Conservation (phyloP, 352 stramenopile genomes). For the Phytophthora tubulina region DNA sequence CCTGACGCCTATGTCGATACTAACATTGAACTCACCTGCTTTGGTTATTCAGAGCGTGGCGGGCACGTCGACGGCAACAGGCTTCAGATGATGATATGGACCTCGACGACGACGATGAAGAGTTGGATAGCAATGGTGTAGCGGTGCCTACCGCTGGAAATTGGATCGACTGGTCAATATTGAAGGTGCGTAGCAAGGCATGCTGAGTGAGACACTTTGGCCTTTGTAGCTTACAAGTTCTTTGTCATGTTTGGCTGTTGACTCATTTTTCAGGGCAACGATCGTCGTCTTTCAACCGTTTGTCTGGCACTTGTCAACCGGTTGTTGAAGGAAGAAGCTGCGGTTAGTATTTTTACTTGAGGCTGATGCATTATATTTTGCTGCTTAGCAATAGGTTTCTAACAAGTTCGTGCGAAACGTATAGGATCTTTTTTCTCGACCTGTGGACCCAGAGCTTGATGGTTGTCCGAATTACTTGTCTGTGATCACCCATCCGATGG, state of each 20-base stretch:
- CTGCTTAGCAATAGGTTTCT: constrained; percentile 3
- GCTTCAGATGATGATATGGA: constrained; percentile 61
- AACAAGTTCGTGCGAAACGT: constrained; percentile 10
- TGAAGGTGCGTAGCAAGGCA: constrained; percentile 46
- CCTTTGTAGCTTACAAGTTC: too few species aligned
- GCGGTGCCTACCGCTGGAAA: constrained; percentile 32
- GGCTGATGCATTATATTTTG: background rate
- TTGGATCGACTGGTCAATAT: constrained; percentile 79
- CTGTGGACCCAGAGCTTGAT: constrained; percentile 84
- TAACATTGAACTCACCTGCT: constrained; percentile 8
- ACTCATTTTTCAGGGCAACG: constrained; percentile 28
- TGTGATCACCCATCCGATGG: constrained; percentile 86
- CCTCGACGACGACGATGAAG: constrained; percentile 47
- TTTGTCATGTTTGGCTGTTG: background rate
- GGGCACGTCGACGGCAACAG: constrained; percentile 64
- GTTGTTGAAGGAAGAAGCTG: constrained; percentile 78
- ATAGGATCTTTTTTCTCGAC: constrained; percentile 85
- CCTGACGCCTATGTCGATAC: background rate
- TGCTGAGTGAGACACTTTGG: too few species aligned
- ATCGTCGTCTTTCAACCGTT: constrained; percentile 55
- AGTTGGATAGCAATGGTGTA: constrained; percentile 27
- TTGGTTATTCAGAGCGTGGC: constrained; percentile 60
- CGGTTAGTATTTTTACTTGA: constrained; percentile 47
- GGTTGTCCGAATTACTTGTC: constrained; percentile 88
- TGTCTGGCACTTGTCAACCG: constrained; percentile 70